A percentile compares a stretch with the other conserved stretches of the same genome.
These are phyloP conservation scores for Lachnellula arida DNA, from an alignment of 2,329 filamentous ascomycete species.

Conservation along the genomic window DNA sequence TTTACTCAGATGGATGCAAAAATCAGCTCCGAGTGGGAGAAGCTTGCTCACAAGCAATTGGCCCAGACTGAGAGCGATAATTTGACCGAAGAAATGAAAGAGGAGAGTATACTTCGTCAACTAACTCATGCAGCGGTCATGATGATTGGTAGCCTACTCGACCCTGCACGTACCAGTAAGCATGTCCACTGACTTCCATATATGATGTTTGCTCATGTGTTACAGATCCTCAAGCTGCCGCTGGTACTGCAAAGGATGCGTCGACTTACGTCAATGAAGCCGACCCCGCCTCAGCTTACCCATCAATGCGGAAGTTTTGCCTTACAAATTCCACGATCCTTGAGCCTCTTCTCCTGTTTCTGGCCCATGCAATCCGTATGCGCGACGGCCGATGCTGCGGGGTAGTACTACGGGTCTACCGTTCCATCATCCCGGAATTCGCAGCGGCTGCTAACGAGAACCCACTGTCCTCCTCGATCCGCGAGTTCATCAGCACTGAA, in stretches of 20 bases:
- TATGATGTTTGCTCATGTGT: not conserved
- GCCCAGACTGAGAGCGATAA: conserved; percentile 67
- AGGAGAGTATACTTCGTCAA: conserved; percentile 89
- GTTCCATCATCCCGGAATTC: conserved; percentile 80
- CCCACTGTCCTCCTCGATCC: conserved; percentile 57
- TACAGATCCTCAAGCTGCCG: conserved; percentile 15
- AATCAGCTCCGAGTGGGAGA: conserved; percentile 81
- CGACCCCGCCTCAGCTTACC: conserved; percentile 30
- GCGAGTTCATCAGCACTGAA: conserved; percentile 84
- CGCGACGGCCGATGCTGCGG: conserved; percentile 84
- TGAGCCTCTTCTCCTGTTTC: conserved; percentile 86
- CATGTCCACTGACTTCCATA: not conserved
- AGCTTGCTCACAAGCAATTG: conserved; percentile 60
- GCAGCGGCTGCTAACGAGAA: conserved; percentile 36
- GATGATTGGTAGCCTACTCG: conserved; percentile 84
- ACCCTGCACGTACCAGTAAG: conserved; percentile 64
- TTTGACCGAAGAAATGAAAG: conserved; percentile 94
- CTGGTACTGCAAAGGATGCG: conserved; percentile 24
- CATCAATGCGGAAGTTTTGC: conserved; percentile 75
- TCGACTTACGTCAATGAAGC: conserved; percentile 22
- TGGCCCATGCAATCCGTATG: conserved; percentile 84
- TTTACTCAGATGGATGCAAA: conserved; percentile 86
- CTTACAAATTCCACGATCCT: conserved; percentile 73
- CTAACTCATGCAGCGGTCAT: conserved; percentile 89
- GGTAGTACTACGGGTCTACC: conserved; percentile 80